Evolutionary conservation across 148 eudicot genomes (phyloP).

Genomic region (Fagopyrum tataricum): DNA sequence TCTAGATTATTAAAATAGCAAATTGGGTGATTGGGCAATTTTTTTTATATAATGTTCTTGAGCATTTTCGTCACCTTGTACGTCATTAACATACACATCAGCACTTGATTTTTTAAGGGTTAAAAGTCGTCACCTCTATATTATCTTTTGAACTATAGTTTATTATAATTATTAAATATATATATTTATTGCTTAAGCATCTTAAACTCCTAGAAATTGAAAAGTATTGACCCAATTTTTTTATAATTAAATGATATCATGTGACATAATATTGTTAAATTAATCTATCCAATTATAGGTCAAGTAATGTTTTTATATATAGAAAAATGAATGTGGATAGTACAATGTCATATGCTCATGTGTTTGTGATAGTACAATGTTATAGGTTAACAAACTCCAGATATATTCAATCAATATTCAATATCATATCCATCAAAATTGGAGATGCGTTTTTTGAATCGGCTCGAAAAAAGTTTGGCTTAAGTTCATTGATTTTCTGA

Average conservation of each 20-base stretch:
- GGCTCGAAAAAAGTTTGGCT: too few relatives aligned
- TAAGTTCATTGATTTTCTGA: too few relatives aligned
- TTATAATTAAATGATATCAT: not conserved
- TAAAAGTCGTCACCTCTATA: not conserved
- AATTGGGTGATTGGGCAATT: not conserved
- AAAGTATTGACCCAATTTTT: not conserved
- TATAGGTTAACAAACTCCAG: too few relatives aligned
- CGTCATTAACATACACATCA: constrained; percentile 12
- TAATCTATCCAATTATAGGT: not conserved
- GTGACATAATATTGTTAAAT: not conserved
- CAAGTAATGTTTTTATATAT: not conserved
- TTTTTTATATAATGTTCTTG: not conserved
- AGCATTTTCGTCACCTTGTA: constrained; percentile 8
- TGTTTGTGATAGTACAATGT: not conserved
- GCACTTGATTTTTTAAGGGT: not conserved
- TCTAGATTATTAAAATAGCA: not conserved
- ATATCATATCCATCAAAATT: too few relatives aligned
- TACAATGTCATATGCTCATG: not conserved
- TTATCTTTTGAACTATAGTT: not conserved
- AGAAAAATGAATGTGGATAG: not conserved
- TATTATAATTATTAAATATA: not conserved
- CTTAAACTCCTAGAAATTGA: constrained; percentile 6
- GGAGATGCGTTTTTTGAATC: too few relatives aligned
- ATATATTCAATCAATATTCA: too few relatives aligned
- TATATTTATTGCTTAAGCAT: not conserved